Percentiles rank a stretch among this genome's conserved stretches.
Evolutionary conservation across 805 yeast species (phyloP).

Genomic region (Metschnikowia similis): DNA sequence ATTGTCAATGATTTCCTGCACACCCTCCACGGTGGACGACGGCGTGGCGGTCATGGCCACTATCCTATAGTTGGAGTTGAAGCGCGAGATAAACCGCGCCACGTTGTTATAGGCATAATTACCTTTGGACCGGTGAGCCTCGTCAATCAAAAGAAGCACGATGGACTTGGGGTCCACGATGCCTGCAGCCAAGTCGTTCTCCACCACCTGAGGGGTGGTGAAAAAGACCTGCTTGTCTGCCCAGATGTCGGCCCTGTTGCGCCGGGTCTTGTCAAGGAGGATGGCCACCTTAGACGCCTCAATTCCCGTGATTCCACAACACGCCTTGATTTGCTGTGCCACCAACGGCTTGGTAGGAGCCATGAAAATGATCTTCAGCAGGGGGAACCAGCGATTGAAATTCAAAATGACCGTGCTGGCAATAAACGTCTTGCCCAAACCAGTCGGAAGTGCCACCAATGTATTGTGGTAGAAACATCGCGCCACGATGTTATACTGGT

Average conservation of each 20-base stretch:
- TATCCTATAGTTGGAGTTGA: slow-evolving; percentile 64
- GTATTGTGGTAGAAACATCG: slow-evolving; percentile 69
- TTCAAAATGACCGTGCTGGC: slow-evolving; percentile 93
- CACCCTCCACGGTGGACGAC: slow-evolving; percentile 79
- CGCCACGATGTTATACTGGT: slow-evolving; percentile 77
- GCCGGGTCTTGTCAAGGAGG: slow-evolving; percentile 53
- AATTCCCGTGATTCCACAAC: slow-evolving; percentile 81
- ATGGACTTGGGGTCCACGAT: slow-evolving; percentile 70
- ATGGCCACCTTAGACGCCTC: slow-evolving; percentile 76
- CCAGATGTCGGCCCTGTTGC: slow-evolving; percentile 78
- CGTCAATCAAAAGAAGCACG: slow-evolving; percentile 81
- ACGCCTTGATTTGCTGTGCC: slow-evolving; percentile 93
- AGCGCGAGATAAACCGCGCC: slow-evolving; percentile 56
- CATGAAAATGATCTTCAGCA: slow-evolving; percentile 81
- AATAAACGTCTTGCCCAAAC: slow-evolving; percentile 94
- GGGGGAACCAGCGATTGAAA: slow-evolving; percentile 78
- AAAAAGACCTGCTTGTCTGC: slow-evolving; percentile 71
- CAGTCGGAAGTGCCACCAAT: slow-evolving; percentile 92
- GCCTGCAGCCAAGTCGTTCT: slow-evolving; percentile 78
- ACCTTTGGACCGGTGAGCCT: slow-evolving; percentile 92
- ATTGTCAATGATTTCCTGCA: slow-evolving; percentile 77
- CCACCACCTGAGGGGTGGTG: slow-evolving; percentile 95
- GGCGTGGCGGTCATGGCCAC: slow-evolving; percentile 96
- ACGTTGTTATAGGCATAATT: slow-evolving; percentile 85
- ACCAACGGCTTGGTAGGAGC: slow-evolving; percentile 97